Evolutionary conservation across 2,329 filamentous ascomycete genomes (phyloP).

Genomic region (Aspergillus fructus): DNA sequence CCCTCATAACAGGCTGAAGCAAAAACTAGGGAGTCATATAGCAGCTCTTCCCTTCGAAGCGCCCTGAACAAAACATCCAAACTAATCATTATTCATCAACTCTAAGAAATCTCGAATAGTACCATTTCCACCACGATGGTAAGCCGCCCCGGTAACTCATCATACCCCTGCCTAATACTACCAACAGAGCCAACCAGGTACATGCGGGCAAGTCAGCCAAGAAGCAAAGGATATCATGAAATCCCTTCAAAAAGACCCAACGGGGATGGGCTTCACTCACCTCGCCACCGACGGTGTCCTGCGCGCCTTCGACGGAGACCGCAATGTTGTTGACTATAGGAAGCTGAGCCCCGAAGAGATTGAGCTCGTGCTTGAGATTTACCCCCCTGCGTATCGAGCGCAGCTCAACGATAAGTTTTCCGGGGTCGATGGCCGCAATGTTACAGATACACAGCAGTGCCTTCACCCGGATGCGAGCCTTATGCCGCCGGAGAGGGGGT

Average conservation of each 20-base stretch:
- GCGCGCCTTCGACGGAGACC: not conserved
- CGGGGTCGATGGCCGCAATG: constrained; percentile 1
- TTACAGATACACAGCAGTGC: constrained; percentile 6
- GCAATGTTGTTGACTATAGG: constrained; percentile 10
- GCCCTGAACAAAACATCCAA: too few relatives aligned
- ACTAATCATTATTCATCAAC: too few relatives aligned
- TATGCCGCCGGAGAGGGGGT: not conserved
- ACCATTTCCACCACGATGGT: too few relatives aligned
- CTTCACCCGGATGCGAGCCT: not conserved
- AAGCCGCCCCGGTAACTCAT: too few relatives aligned
- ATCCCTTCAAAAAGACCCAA: not conserved
- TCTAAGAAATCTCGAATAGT: too few relatives aligned
- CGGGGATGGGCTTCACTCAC: constrained; percentile 1
- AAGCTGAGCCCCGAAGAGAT: constrained; percentile 8
- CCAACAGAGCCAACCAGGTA: too few relatives aligned
- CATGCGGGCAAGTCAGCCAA: too few relatives aligned
- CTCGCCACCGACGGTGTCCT: constrained; percentile 8
- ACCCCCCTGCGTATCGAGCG: not conserved
- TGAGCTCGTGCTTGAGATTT: not conserved
- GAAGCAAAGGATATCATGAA: too few relatives aligned
- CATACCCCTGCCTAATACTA: too few relatives aligned
- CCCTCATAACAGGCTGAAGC: too few relatives aligned
- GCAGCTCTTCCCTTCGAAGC: too few relatives aligned
- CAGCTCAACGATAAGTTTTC: constrained; percentile 1
- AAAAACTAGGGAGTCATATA: too few relatives aligned